Conservation (phyloP, 148 eudicot species). For the Persicaria tinctoria region DNA sequence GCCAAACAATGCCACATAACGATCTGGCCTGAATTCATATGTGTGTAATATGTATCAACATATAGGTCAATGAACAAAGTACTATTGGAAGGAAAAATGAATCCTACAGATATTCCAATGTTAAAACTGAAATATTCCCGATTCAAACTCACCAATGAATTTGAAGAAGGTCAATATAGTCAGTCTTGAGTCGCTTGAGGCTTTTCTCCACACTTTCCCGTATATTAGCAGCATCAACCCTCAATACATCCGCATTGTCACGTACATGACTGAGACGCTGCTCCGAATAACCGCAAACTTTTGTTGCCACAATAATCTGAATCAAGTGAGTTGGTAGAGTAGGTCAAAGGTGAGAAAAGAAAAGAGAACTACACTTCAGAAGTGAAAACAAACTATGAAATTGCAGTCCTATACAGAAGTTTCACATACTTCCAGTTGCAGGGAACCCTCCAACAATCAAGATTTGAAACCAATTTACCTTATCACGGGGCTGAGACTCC, state of each 20-base stretch:
- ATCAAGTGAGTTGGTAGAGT: conserved; percentile 10
- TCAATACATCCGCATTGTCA: conserved; percentile 53
- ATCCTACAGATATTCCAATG: not conserved
- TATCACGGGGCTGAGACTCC: conserved; percentile 86
- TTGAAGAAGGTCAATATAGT: conserved; percentile 82
- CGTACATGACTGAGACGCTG: conserved; percentile 56
- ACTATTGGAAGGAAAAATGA: not conserved
- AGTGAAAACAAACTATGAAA: not conserved
- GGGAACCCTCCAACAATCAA: not conserved
- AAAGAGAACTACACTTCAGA: not conserved
- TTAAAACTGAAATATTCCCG: conserved; percentile 6
- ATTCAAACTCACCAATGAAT: conserved; percentile 67
- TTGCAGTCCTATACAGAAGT: not conserved
- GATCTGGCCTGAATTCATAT: conserved; percentile 69
- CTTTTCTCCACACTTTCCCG: conserved; percentile 98
- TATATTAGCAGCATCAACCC: conserved; percentile 97
- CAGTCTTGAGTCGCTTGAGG: conserved; percentile 78
- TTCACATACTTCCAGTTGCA: not conserved
- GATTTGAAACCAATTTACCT: conserved; percentile 31
- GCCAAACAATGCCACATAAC: conserved; percentile 84
- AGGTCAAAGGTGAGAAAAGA: conserved; percentile 10
- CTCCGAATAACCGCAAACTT: conserved; percentile 90
- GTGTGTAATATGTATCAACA: not conserved
- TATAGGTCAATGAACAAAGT: not conserved
- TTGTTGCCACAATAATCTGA: conserved; percentile 85